A percentile compares a stretch with the other conserved stretches of the same genome.
These are phyloP conservation scores for Mixia osmundae DNA, from an alignment of 1,284 basidiomycete species.

Conservation along the genomic window DNA sequence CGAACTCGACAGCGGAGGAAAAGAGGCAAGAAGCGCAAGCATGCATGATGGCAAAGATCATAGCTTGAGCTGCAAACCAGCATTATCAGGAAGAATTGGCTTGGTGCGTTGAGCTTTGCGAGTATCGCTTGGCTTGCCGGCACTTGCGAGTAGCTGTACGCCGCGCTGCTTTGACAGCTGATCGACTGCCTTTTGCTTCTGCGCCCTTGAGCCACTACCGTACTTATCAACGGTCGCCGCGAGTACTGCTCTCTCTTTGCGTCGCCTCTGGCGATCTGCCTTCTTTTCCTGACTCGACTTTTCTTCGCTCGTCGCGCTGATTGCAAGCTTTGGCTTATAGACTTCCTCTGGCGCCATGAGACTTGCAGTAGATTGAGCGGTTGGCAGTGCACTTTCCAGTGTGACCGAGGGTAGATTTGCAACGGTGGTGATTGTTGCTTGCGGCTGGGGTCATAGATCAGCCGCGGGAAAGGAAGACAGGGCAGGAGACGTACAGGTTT, in stretches of 20 bases:
- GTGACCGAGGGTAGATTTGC: constrained; percentile 63
- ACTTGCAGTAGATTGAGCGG: constrained; percentile 43
- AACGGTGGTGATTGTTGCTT: constrained; percentile 64
- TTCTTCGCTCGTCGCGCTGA: constrained; percentile 27
- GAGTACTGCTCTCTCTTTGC: constrained; percentile 35
- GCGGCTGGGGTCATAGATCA: constrained; percentile 39
- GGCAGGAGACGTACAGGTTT: constrained; percentile 42
- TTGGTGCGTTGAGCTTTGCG: too few relatives aligned
- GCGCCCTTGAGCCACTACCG: too few relatives aligned
- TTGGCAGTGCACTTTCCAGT: constrained; percentile 75
- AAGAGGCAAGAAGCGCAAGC: too few relatives aligned
- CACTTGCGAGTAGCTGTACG: too few relatives aligned
- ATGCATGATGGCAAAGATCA: too few relatives aligned
- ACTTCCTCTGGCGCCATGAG: constrained; percentile 91
- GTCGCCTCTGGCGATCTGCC: constrained; percentile 39
- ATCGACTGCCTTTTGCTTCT: too few relatives aligned
- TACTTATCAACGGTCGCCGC: constrained; percentile 46
- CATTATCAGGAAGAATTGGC: too few relatives aligned
- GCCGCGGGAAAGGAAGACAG: constrained; percentile 2
- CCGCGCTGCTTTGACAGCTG: too few relatives aligned
- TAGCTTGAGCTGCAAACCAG: too few relatives aligned
- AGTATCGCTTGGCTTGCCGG: too few relatives aligned
- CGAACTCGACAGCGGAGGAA: too few relatives aligned
- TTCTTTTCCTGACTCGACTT: constrained; percentile 58
- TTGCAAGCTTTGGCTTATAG: constrained; percentile 33